Evolutionary conservation across 169 alveolate species (phyloP).

Genomic region (Plasmodium gonderi): DNA sequence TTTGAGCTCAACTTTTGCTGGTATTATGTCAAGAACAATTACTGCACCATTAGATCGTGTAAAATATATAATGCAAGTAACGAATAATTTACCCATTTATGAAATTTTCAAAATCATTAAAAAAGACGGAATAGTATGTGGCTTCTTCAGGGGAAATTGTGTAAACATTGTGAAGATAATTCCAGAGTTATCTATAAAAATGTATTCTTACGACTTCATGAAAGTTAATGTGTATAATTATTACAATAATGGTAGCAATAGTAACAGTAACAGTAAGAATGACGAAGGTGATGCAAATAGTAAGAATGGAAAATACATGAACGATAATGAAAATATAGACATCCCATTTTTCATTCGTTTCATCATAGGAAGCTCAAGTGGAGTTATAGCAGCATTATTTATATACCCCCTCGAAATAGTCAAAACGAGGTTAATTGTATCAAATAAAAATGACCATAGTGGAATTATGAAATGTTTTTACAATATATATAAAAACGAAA

Average conservation of each 20-base stretch:
- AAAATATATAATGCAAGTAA: constrained; percentile 63
- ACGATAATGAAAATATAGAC: background rate
- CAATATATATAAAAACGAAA: constrained; percentile 45
- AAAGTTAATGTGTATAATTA: constrained; percentile 57
- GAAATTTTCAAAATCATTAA: constrained; percentile 53
- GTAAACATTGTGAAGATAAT: constrained; percentile 61
- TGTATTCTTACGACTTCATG: constrained; percentile 63
- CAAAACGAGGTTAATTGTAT: constrained; percentile 50
- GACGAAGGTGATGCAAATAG: background rate
- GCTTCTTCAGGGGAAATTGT: constrained; percentile 66
- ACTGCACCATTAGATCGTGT: constrained; percentile 69
- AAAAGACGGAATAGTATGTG: constrained; percentile 56
- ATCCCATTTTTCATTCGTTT: constrained; percentile 64
- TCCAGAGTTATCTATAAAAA: constrained; percentile 65
- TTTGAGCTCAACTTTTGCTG: constrained; percentile 59
- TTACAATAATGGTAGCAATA: background rate
- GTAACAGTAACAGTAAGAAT: background rate
- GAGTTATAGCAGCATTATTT: constrained; percentile 62
- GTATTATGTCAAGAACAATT: constrained; percentile 35
- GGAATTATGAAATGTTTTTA: constrained; percentile 50
- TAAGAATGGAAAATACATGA: background rate
- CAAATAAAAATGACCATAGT: constrained; percentile 30
- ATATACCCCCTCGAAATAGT: constrained; percentile 68
- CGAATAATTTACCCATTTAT: constrained; percentile 44
- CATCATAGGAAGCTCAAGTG: constrained; percentile 70